Evolutionary conservation across 2,329 filamentous ascomycete genomes (phyloP).

Genomic region (Thermochaetoides dissita): DNA sequence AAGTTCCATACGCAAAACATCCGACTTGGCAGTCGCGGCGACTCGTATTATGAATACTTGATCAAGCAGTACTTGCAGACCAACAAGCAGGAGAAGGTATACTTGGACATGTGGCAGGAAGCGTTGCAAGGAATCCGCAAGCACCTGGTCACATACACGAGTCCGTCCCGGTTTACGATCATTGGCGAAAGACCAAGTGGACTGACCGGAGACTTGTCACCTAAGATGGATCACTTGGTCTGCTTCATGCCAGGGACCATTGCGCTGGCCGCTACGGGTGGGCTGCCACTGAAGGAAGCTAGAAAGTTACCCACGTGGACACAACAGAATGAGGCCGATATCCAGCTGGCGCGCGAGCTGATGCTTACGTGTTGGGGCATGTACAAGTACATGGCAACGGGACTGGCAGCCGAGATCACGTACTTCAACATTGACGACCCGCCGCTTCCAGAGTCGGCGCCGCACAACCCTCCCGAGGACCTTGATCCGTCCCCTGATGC

Average conservation of each 20-base stretch:
- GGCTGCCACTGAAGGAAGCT: slow-evolving; percentile 60
- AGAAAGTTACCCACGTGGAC: slow-evolving; percentile 60
- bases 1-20: slow-evolving; percentile 75
- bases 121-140: slow-evolving; percentile 74
- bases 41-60: slow-evolving; percentile 97
- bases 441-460: slow-evolving; percentile 45
- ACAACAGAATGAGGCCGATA: slow-evolving; percentile 69
- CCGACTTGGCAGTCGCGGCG: slow-evolving; percentile 79
- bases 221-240: slow-evolving; percentile 97
- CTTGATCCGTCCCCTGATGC: slow-evolving; percentile 41
- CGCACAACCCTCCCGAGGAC: slow-evolving; percentile 33
- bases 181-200: slow-evolving; percentile 75
- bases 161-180: slow-evolving; percentile 68
- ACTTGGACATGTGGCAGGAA: slow-evolving; percentile 87
- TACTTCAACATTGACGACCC: slow-evolving; percentile 69
- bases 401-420: slow-evolving; percentile 86
- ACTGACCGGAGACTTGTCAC: slow-evolving; percentile 48
- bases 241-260: slow-evolving; percentile 98
- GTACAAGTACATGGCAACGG: slow-evolving; percentile 81
- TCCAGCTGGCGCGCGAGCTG: slow-evolving; percentile 73
- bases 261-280: slow-evolving; percentile 72
- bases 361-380: slow-evolving; percentile 98
- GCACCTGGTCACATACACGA: slow-evolving; percentile 80
- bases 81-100: slow-evolving; percentile 68
- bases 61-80: slow-evolving; percentile 98